Evolutionary conservation across 352 stramenopile species (phyloP).

Genomic region (Phytophthora ohioensis): DNA sequence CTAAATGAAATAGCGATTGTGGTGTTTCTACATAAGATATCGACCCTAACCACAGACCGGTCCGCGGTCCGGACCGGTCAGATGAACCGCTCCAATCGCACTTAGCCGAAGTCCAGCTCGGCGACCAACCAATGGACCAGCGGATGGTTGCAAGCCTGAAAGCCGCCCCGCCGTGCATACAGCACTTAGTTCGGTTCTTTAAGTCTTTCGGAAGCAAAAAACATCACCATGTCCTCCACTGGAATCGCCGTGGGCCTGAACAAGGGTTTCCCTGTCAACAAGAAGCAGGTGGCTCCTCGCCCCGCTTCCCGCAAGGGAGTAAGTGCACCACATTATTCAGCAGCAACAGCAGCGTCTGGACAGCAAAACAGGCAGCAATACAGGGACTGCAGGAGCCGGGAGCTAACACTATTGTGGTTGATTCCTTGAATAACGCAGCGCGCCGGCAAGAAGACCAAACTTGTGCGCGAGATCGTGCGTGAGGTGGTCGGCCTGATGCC

Average conservation of each 20-base stretch:
- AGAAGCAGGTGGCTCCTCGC: constrained; percentile 89
- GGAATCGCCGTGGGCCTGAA: constrained; percentile 93
- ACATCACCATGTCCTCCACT: constrained; percentile 88
- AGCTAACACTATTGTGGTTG: constrained; percentile 26
- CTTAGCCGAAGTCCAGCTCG: constrained; percentile 23
- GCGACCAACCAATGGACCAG: constrained; percentile 47
- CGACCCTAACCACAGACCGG: constrained; percentile 2
- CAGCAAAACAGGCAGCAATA: constrained; percentile 4
- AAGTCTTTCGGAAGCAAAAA: constrained; percentile 88
- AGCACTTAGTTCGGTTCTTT: constrained; percentile 86
- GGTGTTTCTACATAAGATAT: neutral
- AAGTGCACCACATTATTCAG: constrained; percentile 53
- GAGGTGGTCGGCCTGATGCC: constrained; percentile 98
- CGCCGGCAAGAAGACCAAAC: constrained; percentile 94
- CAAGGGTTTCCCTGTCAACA: constrained; percentile 94
- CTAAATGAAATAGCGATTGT: too few relatives aligned
- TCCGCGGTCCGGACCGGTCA: constrained; percentile 30
- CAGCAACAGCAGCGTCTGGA: constrained; percentile 4
- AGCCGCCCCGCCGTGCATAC: neutral
- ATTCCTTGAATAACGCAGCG: constrained; percentile 51
- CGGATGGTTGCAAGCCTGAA: constrained; percentile 18
- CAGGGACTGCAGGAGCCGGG: neutral
- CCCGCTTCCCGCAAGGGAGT: constrained; percentile 91
- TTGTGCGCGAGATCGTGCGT: constrained; percentile 96
- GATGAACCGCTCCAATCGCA: constrained; percentile 35